Conservation (phyloP, 352 stramenopile species). For the Aphanomyces stellatus region DNA sequence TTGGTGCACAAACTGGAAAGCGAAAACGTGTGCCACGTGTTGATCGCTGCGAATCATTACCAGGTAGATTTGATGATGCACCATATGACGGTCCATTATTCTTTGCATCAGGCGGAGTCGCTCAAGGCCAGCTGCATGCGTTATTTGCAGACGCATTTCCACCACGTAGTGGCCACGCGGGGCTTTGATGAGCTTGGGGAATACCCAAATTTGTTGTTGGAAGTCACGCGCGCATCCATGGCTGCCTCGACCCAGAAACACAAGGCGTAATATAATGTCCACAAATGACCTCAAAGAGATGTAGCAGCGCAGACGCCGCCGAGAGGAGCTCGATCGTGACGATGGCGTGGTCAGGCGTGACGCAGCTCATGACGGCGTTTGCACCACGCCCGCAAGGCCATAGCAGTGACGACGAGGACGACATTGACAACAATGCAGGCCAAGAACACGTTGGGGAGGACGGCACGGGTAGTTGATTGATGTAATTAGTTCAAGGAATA, state of each 20-base stretch:
- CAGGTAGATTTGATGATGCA: neutral
- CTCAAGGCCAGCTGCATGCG: conserved; percentile 18
- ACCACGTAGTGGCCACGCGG: conserved; percentile 16
- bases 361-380: neutral
- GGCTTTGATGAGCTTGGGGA: conserved; percentile 21
- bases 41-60: conserved; percentile 18
- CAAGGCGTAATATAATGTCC: neutral
- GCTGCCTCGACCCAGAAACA: neutral
- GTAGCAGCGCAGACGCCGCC: neutral
- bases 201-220: conserved; percentile 16
- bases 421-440: neutral
- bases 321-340: neutral
- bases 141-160: conserved; percentile 17
- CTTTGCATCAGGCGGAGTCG: neutral
- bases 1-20: conserved; percentile 9
- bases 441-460: neutral
- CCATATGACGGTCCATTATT: neutral
- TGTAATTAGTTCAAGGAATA: too few relatives aligned
- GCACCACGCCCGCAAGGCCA: neutral
- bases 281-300: neutral
- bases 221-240: conserved; percentile 18
- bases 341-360: neutral
- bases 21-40: conserved; percentile 12
- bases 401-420: neutral
- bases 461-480: too few relatives aligned